A percentile compares a stretch with the other conserved stretches of the same genome.
Conservation (phyloP, 106 monocot species). For the Triglochin maritima region DNA sequence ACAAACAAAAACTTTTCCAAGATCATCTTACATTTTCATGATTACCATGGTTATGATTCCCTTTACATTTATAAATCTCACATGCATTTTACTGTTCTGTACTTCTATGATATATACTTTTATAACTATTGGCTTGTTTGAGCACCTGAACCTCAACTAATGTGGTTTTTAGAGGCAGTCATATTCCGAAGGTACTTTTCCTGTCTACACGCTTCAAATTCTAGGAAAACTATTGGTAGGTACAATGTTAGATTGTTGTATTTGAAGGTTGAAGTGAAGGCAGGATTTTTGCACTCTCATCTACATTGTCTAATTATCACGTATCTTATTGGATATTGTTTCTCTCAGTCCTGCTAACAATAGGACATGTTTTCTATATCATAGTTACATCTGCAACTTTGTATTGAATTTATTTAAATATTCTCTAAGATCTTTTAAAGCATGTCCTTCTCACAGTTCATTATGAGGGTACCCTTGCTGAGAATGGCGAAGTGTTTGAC, state of each 20-base stretch:
- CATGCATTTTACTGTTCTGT: background rate
- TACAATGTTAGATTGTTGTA: background rate
- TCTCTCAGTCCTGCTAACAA: too few relatives aligned
- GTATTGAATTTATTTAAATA: background rate
- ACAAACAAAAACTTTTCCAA: background rate
- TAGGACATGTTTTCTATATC: background rate
- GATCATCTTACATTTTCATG: background rate
- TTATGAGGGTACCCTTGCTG: slow-evolving; percentile 88
- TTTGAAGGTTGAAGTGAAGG: too few relatives aligned
- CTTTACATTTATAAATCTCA: background rate
- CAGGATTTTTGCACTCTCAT: too few relatives aligned
- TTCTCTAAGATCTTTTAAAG: background rate
- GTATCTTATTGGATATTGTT: too few relatives aligned
- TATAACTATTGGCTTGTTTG: too few relatives aligned
- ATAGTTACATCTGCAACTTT: background rate
- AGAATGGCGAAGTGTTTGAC: slow-evolving; percentile 87
- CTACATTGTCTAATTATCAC: too few relatives aligned
- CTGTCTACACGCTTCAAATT: background rate
- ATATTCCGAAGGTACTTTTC: background rate
- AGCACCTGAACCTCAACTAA: too few relatives aligned
- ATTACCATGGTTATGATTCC: too few relatives aligned
- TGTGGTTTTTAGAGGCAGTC: background rate
- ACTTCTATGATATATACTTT: background rate
- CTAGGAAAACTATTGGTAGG: background rate
- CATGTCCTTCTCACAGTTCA: slow-evolving; percentile 38